phyloP scores from a whole-genome alignment of 768 basidiomycete genomes.

The Leccinum fibrillosum region DNA sequence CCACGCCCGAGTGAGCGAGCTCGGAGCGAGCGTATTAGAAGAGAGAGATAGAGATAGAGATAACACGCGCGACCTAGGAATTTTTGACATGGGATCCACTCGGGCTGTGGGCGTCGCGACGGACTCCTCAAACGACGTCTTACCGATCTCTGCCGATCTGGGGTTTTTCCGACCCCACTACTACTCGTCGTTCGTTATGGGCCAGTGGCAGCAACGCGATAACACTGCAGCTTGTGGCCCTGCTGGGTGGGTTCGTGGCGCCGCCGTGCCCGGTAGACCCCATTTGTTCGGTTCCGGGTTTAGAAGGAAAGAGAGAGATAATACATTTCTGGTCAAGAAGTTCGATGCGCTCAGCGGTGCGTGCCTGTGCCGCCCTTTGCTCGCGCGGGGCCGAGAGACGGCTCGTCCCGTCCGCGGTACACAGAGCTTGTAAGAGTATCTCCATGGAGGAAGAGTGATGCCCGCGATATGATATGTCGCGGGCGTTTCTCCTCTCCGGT shows the following conservation, averaged over 20 bases:
- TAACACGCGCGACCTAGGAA: neutral
- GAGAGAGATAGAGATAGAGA: neutral
- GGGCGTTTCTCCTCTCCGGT: neutral
- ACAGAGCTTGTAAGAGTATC: neutral
- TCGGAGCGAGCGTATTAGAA: neutral
- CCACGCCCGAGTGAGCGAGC: neutral
- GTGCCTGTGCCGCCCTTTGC: neutral
- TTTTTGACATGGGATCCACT: neutral
- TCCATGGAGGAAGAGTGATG: constrained; percentile 8
- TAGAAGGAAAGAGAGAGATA: neutral
- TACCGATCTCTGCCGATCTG: neutral
- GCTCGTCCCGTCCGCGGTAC: neutral
- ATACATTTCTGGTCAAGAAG: neutral
- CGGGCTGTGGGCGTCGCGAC: neutral
- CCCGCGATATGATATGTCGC: neutral
- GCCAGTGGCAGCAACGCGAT: neutral
- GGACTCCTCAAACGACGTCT: neutral
- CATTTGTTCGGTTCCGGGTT: neutral
- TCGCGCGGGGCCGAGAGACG: constrained; percentile 5
- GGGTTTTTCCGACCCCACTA: neutral
- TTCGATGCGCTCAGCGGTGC: neutral
- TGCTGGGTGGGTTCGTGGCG: neutral
- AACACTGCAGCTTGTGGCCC: neutral
- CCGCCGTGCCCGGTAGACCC: neutral
- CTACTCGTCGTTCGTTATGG: neutral